phyloP scores from a whole-genome alignment of 306 rosid species.

The Lupinus albus region DNA sequence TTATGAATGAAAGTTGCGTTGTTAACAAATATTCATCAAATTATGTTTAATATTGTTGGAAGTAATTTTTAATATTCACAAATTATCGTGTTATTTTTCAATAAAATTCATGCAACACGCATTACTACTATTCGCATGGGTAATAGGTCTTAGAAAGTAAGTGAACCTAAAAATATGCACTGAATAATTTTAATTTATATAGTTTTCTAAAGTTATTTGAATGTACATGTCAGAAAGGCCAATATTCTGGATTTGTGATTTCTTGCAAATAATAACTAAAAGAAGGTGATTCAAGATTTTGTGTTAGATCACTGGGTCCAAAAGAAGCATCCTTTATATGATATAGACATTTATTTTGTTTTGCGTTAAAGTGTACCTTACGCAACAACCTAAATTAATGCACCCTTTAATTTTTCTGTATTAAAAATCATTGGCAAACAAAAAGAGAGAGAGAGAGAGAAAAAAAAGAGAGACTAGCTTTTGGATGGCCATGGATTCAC shows the following conservation, averaged over 20 bases:
- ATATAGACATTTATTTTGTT: not conserved
- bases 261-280: not conserved
- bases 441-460: not conserved
- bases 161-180: not conserved
- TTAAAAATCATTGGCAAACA: not conserved
- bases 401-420: not conserved
- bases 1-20: too few relatives aligned
- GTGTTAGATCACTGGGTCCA: slow-evolving; percentile 4
- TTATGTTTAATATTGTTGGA: too few relatives aligned
- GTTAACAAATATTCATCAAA: too few relatives aligned
- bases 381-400: not conserved
- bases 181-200: not conserved
- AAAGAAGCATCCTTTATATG: not conserved
- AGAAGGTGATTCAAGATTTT: slow-evolving; percentile 21
- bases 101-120: too few relatives aligned
- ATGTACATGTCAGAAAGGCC: slow-evolving; percentile 19
- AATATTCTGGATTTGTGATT: slow-evolving; percentile 20
- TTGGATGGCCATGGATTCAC: not conserved
- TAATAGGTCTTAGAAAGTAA: slow-evolving; percentile 22
- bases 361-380: not conserved
- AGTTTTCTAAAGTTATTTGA: not conserved
- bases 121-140: too few relatives aligned
- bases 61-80: too few relatives aligned
- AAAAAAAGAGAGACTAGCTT: not conserved
- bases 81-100: too few relatives aligned